These are phyloP conservation scores for Pyricularia grisea DNA, from an alignment of 2,329 filamentous ascomycete genomes.

Conservation along the genomic window DNA sequence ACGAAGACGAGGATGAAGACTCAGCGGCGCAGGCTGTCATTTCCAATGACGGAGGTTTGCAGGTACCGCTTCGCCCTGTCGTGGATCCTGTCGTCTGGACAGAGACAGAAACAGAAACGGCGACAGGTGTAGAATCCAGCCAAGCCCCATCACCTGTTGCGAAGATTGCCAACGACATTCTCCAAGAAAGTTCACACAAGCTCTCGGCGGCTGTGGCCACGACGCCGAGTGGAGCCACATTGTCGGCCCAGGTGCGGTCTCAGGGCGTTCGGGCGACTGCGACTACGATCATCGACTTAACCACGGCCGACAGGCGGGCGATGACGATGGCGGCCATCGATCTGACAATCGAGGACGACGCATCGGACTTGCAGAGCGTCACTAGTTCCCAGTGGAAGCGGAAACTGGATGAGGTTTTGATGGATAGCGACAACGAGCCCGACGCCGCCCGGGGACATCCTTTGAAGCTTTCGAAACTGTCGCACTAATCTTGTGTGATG, in stretches of 20 bases:
- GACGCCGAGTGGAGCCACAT: background rate
- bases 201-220: background rate
- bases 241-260: background rate
- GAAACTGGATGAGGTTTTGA: background rate
- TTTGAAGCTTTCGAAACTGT: background rate
- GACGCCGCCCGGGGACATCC: background rate
- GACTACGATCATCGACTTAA: background rate
- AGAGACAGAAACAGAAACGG: background rate
- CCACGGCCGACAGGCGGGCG: background rate
- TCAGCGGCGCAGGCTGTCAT: background rate
- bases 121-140: background rate
- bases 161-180: background rate
- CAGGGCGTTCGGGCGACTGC: background rate
- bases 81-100: too few species aligned
- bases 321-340: background rate
- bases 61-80: background rate
- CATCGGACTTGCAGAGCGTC: background rate
- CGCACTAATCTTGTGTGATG: background rate
- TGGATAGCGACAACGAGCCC: background rate
- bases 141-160: background rate
- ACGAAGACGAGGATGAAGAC: constrained; percentile 9
- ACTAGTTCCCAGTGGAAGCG: background rate
- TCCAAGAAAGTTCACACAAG: background rate
- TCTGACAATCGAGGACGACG: background rate
- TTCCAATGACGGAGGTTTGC: background rate